Evolutionary conservation across 208 protist species (phyloP).

Genomic region (Trypanosoma mega): DNA sequence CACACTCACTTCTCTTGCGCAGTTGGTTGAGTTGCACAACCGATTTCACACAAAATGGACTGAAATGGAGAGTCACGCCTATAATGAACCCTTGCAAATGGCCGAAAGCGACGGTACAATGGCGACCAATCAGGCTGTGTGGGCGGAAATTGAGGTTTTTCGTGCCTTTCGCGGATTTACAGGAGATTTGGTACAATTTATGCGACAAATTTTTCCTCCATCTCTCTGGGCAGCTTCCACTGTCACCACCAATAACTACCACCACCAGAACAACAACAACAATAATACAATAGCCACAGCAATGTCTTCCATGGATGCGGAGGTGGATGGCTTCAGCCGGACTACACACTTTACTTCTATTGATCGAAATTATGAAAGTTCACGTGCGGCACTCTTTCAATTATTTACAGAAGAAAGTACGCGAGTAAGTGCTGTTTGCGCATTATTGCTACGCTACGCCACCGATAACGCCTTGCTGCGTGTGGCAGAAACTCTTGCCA

Average conservation of each 20-base stretch:
- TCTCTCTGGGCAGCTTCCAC: slow-evolving; percentile 25
- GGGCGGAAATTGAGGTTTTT: slow-evolving; percentile 49
- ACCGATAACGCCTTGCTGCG: slow-evolving; percentile 26
- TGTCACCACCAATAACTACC: not conserved
- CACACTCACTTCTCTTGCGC: slow-evolving; percentile 21
- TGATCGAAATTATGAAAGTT: slow-evolving; percentile 50
- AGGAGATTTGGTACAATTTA: slow-evolving; percentile 34
- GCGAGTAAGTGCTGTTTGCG: slow-evolving; percentile 18
- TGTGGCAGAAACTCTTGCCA: slow-evolving; percentile 29
- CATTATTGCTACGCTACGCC: slow-evolving; percentile 21
- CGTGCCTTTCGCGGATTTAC: slow-evolving; percentile 43
- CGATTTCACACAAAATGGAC: slow-evolving; percentile 25
- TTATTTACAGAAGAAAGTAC: slow-evolving; percentile 14
- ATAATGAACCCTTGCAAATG: too few species aligned
- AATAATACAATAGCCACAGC: too few species aligned
- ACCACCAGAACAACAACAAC: too few species aligned
- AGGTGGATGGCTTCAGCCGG: slow-evolving; percentile 36
- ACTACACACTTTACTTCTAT: slow-evolving; percentile 55
- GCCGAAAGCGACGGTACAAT: too few species aligned
- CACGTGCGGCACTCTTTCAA: slow-evolving; percentile 16
- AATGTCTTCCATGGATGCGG: too few species aligned
- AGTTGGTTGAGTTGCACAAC: slow-evolving; percentile 42
- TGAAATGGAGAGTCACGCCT: too few species aligned
- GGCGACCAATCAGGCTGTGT: slow-evolving; percentile 18
- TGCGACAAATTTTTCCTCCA: slow-evolving; percentile 48